These are phyloP conservation scores for Acanthamoeba polyphaga DNA, from an alignment of 208 protist genomes.

Conservation along the genomic window DNA sequence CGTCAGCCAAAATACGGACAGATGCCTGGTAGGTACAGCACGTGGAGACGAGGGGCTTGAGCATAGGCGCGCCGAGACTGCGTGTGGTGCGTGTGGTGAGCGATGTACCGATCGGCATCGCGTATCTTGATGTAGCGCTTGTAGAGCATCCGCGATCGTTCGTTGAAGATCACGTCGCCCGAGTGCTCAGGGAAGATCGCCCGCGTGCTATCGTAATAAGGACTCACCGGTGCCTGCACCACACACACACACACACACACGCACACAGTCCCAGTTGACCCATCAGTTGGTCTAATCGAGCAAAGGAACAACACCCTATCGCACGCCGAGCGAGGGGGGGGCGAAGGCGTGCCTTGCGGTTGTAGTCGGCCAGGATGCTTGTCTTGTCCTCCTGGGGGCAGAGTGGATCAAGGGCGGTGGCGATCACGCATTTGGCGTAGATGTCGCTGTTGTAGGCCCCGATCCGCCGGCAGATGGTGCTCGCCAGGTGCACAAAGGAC, in stretches of 20 bases:
- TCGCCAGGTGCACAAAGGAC: slow-evolving; percentile 24
- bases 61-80: background rate
- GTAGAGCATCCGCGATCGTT: slow-evolving; percentile 3
- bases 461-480: slow-evolving; percentile 27
- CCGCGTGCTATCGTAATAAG: slow-evolving; percentile 41
- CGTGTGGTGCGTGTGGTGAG: background rate
- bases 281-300: no score
- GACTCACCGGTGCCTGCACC: slow-evolving; percentile 1
- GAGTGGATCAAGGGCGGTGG: background rate
- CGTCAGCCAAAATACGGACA: background rate
- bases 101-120: slow-evolving; percentile 26
- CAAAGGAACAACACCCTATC: no score
- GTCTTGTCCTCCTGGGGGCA: slow-evolving; percentile 10
- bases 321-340: background rate
- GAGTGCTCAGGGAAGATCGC: slow-evolving; percentile 11
- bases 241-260: no score
- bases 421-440: slow-evolving; percentile 50
- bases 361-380: background rate
- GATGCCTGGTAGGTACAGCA: background rate
- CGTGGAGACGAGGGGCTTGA: background rate
- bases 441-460: slow-evolving; percentile 60
- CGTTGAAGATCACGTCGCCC: background rate
- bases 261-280: background rate
- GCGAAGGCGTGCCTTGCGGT: background rate
- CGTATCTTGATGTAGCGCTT: slow-evolving; percentile 1